Evolutionary conservation across 805 yeast genomes (phyloP).

Genomic region (Candida schatavii): DNA sequence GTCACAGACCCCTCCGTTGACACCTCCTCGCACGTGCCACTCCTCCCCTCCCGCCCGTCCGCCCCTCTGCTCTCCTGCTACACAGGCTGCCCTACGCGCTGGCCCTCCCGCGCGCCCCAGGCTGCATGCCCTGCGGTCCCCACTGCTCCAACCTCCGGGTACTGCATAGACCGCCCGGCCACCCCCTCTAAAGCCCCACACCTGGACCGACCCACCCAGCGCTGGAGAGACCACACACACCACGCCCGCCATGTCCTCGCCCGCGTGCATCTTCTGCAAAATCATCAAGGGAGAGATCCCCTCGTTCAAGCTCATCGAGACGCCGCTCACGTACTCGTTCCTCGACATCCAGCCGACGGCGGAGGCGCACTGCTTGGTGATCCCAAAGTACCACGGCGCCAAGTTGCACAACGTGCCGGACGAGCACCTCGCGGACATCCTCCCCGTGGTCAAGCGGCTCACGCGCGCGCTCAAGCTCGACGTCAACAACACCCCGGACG

Average conservation of each 20-base stretch:
- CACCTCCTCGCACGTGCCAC: no score
- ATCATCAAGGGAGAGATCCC: conserved; percentile 96
- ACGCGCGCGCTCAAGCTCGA: conserved; percentile 69
- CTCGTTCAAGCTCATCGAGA: conserved; percentile 83
- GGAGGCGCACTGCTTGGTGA: conserved; percentile 82
- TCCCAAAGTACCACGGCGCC: conserved; percentile 93
- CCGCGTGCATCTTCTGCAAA: conserved; percentile 88
- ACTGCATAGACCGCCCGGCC: no score
- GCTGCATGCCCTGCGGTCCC: no score
- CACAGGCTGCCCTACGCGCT: no score
- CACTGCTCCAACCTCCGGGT: no score
- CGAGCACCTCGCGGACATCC: conserved; percentile 78
- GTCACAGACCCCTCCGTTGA: no score
- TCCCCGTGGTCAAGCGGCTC: conserved; percentile 85
- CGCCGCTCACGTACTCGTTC: conserved; percentile 78
- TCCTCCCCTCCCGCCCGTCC: no score
- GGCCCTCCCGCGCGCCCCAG: no score
- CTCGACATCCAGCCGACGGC: conserved; percentile 92
- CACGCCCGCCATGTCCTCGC: not conserved
- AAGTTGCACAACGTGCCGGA: conserved; percentile 91
- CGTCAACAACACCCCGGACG: conserved; percentile 57
- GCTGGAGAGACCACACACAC: no score
- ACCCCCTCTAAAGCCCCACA: no score
- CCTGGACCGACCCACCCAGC: no score
- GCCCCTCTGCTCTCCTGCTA: no score